These are phyloP conservation scores for Domatiomyces catenatus DNA, from an alignment of 2,329 filamentous ascomycete genomes.

Conservation along the genomic window DNA sequence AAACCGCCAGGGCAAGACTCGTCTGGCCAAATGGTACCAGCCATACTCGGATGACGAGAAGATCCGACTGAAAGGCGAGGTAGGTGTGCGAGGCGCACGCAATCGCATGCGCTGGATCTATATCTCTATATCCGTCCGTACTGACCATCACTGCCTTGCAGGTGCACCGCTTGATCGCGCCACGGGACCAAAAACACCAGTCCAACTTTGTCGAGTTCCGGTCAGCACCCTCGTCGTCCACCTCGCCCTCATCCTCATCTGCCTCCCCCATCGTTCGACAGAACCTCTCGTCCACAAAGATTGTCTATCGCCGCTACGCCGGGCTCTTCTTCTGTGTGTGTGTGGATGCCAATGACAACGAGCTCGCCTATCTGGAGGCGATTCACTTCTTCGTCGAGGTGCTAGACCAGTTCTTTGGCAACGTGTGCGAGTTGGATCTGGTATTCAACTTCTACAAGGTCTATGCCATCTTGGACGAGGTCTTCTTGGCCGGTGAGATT, in stretches of 20 bases:
- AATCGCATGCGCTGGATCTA: no score
- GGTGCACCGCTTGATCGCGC: slow-evolving; percentile 94
- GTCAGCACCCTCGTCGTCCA: slow-evolving; percentile 17
- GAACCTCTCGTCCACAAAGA: slow-evolving; percentile 49
- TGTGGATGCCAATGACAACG: slow-evolving; percentile 97
- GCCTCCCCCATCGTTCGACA: slow-evolving; percentile 14
- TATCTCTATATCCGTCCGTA: no score
- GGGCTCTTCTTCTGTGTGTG: slow-evolving; percentile 98
- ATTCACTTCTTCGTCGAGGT: slow-evolving; percentile 99
- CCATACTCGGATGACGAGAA: slow-evolving; percentile 98
- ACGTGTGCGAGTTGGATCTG: slow-evolving; percentile 94
- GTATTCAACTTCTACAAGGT: slow-evolving; percentile 66
- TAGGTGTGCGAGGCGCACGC: no score
- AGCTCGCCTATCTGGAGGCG: slow-evolving; percentile 88
- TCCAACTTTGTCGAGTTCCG: slow-evolving; percentile 92
- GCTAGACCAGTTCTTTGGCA: slow-evolving; percentile 94
- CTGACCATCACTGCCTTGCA: slow-evolving; percentile 21
- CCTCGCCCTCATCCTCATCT: slow-evolving; percentile 34
- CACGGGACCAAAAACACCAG: slow-evolving; percentile 97
- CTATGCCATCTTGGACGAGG: slow-evolving; percentile 95
- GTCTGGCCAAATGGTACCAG: slow-evolving; percentile 96
- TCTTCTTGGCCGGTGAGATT: slow-evolving; percentile 93
- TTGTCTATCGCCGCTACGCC: slow-evolving; percentile 93
- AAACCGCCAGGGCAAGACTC: slow-evolving; percentile 93
- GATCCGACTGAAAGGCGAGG: slow-evolving; percentile 96